Evolutionary conservation across 208 protist genomes (phyloP).

Genomic region (Novymonas esmeraldas): DNA sequence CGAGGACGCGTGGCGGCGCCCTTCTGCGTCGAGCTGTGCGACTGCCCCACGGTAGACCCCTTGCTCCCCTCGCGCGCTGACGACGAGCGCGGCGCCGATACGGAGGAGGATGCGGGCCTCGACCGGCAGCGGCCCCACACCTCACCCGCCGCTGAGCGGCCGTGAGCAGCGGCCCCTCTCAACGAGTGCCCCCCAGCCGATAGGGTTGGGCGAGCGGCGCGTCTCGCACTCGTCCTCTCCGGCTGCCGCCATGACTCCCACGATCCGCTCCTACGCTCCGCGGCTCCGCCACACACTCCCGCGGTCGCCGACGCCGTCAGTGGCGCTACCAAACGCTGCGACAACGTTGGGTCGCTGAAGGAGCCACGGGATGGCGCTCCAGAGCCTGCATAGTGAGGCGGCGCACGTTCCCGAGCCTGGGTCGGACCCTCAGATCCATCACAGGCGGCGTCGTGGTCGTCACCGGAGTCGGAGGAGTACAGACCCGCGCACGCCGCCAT

Average conservation of each 20-base stretch:
- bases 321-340: no score
- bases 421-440: no score
- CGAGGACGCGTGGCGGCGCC: not conserved
- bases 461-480: no score
- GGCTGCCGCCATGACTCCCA: not conserved
- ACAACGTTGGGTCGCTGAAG: constrained; percentile 14
- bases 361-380: not conserved
- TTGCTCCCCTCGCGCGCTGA: constrained; percentile 9
- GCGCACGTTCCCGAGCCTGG: no score
- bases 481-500: no score
- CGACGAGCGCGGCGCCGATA: not conserved
- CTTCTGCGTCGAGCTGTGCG: not conserved
- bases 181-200: no score
- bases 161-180: no score
- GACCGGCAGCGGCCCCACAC: not conserved
- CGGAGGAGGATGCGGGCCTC: not conserved
- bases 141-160: not conserved
- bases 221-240: not conserved
- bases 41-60: not conserved
- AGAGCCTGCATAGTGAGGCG: no score
- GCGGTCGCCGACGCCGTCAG: not conserved
- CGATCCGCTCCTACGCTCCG: not conserved
- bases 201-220: no score
- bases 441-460: no score
- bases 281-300: no score